Conservation (phyloP, 257 asterid genomes). For the Forsythia viridissima region DNA sequence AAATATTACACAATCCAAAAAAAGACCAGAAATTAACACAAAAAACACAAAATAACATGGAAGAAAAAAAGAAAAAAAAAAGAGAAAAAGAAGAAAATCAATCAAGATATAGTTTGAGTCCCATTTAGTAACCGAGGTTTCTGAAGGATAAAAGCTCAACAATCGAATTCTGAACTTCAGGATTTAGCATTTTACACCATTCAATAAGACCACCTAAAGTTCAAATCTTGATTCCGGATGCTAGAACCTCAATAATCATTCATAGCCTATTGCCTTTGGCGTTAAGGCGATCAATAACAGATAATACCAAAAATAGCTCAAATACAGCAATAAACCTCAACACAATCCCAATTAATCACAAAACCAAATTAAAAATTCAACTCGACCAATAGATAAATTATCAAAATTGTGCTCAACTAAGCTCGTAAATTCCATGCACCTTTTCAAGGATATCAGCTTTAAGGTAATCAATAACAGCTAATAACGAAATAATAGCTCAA, state of each 20-base stretch:
- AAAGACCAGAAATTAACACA: not conserved
- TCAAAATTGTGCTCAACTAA: not conserved
- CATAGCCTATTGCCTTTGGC: not conserved
- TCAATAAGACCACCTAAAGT: not conserved
- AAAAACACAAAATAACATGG: not conserved
- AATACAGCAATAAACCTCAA: not conserved
- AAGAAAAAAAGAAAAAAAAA: too few species aligned
- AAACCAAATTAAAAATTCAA: not conserved
- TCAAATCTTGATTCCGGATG: not conserved
- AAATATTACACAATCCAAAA: not conserved
- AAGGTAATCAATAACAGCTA: not conserved
- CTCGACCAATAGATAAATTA: not conserved
- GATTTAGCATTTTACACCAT: not conserved
- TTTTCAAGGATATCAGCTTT: not conserved
- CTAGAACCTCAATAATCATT: not conserved
- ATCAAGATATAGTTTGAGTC: not conserved
- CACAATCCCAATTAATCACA: not conserved
- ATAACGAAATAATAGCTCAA: not conserved
- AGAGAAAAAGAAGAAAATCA: too few species aligned
- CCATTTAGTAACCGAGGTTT: not conserved
- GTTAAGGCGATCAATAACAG: not conserved
- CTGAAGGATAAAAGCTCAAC: not conserved
- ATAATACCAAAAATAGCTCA: not conserved
- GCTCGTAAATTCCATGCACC: conserved; percentile 21
- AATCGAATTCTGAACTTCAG: not conserved